phyloP scores from a whole-genome alignment of 805 yeast species.

The Saturnispora diversa region DNA sequence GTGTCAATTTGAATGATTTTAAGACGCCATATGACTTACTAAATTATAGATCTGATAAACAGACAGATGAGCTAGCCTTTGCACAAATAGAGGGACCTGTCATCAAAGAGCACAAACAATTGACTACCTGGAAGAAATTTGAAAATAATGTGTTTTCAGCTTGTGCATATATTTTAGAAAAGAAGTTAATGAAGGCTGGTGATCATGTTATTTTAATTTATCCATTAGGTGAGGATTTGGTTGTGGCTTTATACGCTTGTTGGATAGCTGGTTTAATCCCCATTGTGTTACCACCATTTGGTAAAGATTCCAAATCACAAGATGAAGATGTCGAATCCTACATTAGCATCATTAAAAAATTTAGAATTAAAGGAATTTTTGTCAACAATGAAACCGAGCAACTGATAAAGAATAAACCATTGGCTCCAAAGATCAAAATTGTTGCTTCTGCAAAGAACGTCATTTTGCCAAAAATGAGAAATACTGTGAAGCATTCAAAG shows the following conservation, averaged over 20 bases:
- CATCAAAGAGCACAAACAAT: slow-evolving; percentile 40
- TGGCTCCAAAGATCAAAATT: slow-evolving; percentile 50
- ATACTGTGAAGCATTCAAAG: slow-evolving; percentile 51
- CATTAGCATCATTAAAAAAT: slow-evolving; percentile 58
- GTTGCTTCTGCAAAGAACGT: slow-evolving; percentile 17
- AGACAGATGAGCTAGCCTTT: slow-evolving; percentile 76
- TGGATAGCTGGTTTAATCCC: slow-evolving; percentile 72
- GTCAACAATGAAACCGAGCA: slow-evolving; percentile 72
- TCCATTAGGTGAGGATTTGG: slow-evolving; percentile 79
- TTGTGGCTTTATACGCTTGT: slow-evolving; percentile 80
- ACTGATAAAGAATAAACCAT: slow-evolving; percentile 58
- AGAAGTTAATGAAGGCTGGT: slow-evolving; percentile 56
- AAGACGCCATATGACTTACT: slow-evolving; percentile 62
- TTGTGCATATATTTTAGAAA: slow-evolving; percentile 60
- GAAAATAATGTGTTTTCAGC: slow-evolving; percentile 72
- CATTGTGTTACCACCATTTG: slow-evolving; percentile 67
- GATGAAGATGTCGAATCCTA: slow-evolving; percentile 70
- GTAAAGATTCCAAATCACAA: slow-evolving; percentile 42
- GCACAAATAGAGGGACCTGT: slow-evolving; percentile 34
- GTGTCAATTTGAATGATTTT: slow-evolving; percentile 63
- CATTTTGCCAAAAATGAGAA: slow-evolving; percentile 48
- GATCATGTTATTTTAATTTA: slow-evolving; percentile 74
- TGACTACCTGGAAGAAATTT: slow-evolving; percentile 61
- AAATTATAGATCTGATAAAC: slow-evolving; percentile 66
- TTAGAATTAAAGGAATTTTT: slow-evolving; percentile 61